Base-by-base conservation (phyloP, 2,329 filamentous ascomycete species). In the Monosporascus sp. region DNA sequence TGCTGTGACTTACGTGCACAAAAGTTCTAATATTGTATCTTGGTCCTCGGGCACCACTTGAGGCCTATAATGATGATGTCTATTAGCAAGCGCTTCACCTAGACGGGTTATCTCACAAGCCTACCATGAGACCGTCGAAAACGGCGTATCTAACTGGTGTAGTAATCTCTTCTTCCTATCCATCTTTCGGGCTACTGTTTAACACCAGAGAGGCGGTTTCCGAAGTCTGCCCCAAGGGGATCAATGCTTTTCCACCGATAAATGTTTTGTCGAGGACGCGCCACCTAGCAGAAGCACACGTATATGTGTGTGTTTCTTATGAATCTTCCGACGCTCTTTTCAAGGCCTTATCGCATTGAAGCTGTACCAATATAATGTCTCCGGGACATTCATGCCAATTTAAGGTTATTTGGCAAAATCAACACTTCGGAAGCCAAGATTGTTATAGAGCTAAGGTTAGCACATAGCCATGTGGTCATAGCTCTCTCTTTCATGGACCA, bases 81-180 rank as follows among this genome's bases (percentile, higher is more conserved):
- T 48, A 20, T 45, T 15, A 50, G 37, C 18, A 41, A 43, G 52
- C 37, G 17, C 48, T 22, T 41, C 8, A 51, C 35, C 31, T 11
- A 14, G 24, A 47, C 46, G 28, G 17, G 15, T 35, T 11, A 45
- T 14, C 17, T 28, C 51, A 26, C 15, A 37, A 50, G 55, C 72
- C 43, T 68, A 88, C 87, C 85, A 88, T 66, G 77, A 68, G 11
- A 78, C 73, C 6, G 74, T 69, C 2, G 85, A 83, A 65, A 82
- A 89, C 0, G 86, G 85, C 3, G 82, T 82, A 48, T 87, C 84
- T 24, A 87, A 77, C 60, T 85, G 84, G 64, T 86, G 84, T 18
- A 86, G 72, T 8, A 81, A 74, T 64, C 79, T 86, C 55, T 81
- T 86, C 45, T 78, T 76, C 45, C 60, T 65, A 26, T 79, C 77